Evolutionary conservation across 148 eudicot species (phyloP).

Genomic region (Spergularia bocconei): DNA sequence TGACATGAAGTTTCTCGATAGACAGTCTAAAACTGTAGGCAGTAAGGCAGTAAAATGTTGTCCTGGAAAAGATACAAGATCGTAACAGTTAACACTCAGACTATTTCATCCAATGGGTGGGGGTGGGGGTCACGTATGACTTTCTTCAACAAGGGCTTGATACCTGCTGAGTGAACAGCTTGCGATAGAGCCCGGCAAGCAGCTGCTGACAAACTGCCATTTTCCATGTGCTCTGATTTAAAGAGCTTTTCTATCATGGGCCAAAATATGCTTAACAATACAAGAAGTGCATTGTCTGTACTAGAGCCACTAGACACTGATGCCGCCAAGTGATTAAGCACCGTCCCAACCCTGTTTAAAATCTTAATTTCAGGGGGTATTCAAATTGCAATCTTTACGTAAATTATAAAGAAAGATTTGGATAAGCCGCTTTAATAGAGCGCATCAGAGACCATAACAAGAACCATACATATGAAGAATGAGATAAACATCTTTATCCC

Average conservation of each 20-base stretch:
- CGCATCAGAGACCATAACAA: neutral
- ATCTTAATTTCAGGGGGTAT: conserved; percentile 9
- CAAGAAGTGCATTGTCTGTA: conserved; percentile 57
- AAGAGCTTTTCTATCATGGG: conserved; percentile 88
- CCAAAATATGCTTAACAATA: conserved; percentile 71
- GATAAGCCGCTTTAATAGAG: neutral
- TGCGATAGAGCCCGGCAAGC: conserved; percentile 91
- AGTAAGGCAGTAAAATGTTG: conserved; percentile 59
- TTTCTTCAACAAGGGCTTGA: conserved; percentile 15
- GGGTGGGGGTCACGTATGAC: neutral
- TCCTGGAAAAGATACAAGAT: conserved; percentile 47
- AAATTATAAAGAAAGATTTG: neutral
- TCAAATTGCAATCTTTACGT: neutral
- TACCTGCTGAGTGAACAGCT: conserved; percentile 90
- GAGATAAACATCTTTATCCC: neutral
- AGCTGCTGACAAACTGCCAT: conserved; percentile 64
- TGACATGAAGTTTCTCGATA: conserved; percentile 72
- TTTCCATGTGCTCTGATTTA: conserved; percentile 70
- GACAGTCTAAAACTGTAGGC: conserved; percentile 76
- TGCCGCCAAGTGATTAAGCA: conserved; percentile 65
- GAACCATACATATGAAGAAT: neutral
- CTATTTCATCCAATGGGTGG: neutral
- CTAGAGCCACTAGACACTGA: conserved; percentile 40
- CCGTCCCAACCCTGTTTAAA: conserved; percentile 68
- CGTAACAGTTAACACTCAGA: neutral